Base-by-base conservation (phyloP, 2,329 filamentous ascomycete genomes). In the Alternaria viburni region DNA sequence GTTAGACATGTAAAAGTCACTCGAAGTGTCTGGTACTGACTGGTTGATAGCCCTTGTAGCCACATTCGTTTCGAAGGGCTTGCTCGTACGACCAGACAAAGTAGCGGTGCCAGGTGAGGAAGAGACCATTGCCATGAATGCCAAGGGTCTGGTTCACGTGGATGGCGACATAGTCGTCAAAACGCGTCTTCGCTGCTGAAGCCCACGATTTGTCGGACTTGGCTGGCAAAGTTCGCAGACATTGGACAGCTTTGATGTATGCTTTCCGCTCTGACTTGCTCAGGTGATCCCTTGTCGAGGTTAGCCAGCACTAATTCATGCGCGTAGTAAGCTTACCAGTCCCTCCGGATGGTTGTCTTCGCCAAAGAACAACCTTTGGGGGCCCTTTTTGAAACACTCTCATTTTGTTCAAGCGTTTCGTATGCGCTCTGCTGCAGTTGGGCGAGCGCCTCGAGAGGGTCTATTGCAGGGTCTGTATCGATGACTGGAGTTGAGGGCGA, bases 31-130 rank as follows among this genome's bases (percentile, higher is more conserved):
- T 12, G 21, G 15, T 15, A 59, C 57, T 59, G 15, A 59, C 57
- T 9, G 57, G 57, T 41, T 59, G 57, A 12, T 59, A 59, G n/a
- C 57, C 57, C 26, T 55, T 46, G 28, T 59, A 59, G 4, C 57
- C 57, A 21, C 57, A 59, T 23, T 59, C 57, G 17, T 59, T 26
- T 47, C 57, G 49, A 4, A 59, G 57, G 36, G 57, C 57, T 41
- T 59, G 50, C 43, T 59, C 57, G n/a, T 59, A 59, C 1, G 50
- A 28, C 57, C 50, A 54, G 11, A 59, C 57, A 25, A 59, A 59
- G 21, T 59, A 59, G 49, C 57, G 50, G 13, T 59, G 57, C 49
- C 57, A 59, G 5, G 57, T 55, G 11, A 60, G 57, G 15, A 60
- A 60, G 11, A 41, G 28, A 23, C 57, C 57, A 13, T 55, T 60